Evolutionary conservation across 352 stramenopile species (phyloP).

Genomic region (Paralagenidium karlingii): DNA sequence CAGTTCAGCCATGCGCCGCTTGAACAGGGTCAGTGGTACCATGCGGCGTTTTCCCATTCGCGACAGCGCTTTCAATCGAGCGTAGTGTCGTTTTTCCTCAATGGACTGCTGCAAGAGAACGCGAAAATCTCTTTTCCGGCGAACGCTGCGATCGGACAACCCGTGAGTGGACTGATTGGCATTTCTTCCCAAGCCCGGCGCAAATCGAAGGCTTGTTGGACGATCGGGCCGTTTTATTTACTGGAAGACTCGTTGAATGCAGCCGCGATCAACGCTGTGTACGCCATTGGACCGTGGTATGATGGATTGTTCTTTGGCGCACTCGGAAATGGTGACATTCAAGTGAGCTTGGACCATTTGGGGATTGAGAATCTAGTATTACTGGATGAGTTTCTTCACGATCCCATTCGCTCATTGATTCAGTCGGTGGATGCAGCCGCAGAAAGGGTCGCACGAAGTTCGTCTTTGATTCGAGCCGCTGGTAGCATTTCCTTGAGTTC

Average conservation of each 20-base stretch:
- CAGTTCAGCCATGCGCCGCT: slow-evolving; percentile 44
- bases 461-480: slow-evolving; percentile 18
- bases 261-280: slow-evolving; percentile 35
- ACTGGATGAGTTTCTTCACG: slow-evolving; percentile 49
- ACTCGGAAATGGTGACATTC: slow-evolving; percentile 30
- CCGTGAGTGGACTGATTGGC: slow-evolving; percentile 42
- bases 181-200: slow-evolving; percentile 35
- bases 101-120: slow-evolving; percentile 48
- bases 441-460: slow-evolving; percentile 34
- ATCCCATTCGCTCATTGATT: slow-evolving; percentile 48
- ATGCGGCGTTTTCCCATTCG: slow-evolving; percentile 38
- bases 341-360: slow-evolving; percentile 33
- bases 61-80: slow-evolving; percentile 62
- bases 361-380: slow-evolving; percentile 27
- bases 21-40: slow-evolving; percentile 26
- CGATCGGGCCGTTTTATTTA: slow-evolving; percentile 47
- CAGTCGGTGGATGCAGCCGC: slow-evolving; percentile 47
- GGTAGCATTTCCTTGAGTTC: slow-evolving; percentile 43
- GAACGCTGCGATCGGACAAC: slow-evolving; percentile 28
- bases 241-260: slow-evolving; percentile 37
- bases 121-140: slow-evolving; percentile 61
- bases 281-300: slow-evolving; percentile 38
- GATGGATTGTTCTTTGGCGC: slow-evolving; percentile 38
- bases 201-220: slow-evolving; percentile 26
- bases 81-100: slow-evolving; percentile 40